Conservation (phyloP, 78 protist genomes). For the Dictyostelium intermedium region DNA sequence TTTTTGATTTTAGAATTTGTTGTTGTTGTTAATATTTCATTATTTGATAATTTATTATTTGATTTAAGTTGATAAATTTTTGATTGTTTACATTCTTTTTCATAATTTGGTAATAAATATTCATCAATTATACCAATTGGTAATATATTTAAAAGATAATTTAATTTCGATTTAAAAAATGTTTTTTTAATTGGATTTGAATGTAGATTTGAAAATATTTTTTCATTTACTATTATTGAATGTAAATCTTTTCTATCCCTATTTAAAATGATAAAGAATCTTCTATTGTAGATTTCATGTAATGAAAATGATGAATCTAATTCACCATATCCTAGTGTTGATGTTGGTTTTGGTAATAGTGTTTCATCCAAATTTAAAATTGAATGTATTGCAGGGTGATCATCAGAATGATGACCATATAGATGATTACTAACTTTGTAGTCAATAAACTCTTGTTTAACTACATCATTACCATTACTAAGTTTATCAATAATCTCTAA, state of each 20-base stretch:
- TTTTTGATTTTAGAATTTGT: too few relatives aligned
- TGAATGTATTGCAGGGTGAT: neutral
- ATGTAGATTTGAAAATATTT: neutral
- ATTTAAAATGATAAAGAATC: too few relatives aligned
- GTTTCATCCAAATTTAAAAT: neutral
- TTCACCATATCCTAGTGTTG: too few relatives aligned
- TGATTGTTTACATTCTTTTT: neutral
- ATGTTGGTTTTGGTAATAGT: neutral
- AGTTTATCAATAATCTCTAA: neutral
- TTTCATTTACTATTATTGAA: neutral
- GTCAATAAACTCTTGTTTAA: neutral
- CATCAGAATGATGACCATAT: neutral
- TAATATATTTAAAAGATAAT: neutral
- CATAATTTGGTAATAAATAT: neutral
- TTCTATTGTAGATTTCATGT: too few relatives aligned
- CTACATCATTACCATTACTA: too few relatives aligned
- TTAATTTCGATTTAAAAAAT: neutral
- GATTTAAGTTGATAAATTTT: neutral
- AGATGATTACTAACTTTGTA: too few relatives aligned
- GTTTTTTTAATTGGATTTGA: neutral
- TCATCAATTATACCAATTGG: neutral
- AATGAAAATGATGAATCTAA: too few relatives aligned
- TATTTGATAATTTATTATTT: too few relatives aligned
- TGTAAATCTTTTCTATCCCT: neutral
- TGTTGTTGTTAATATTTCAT: too few relatives aligned